Conservation (phyloP, 2,329 filamentous ascomycete species). For the Calonectria hongkongensis region DNA sequence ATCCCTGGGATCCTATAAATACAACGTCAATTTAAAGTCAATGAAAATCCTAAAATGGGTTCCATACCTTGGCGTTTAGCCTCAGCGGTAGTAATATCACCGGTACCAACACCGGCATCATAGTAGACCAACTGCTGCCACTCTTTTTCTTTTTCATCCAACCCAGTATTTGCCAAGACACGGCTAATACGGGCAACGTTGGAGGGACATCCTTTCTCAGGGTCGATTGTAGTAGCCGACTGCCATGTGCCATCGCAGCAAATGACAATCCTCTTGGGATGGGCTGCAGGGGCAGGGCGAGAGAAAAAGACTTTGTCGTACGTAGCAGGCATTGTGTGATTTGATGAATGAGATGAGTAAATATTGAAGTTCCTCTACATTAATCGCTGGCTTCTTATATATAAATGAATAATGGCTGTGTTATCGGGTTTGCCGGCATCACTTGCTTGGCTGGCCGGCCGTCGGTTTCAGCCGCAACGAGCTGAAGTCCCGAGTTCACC, state of each 20-base stretch:
- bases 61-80: neutral
- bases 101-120: neutral
- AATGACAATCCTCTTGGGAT: neutral
- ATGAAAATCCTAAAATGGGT: neutral
- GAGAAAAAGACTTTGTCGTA: neutral
- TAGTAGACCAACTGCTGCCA: constrained; percentile 9
- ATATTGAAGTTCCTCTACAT: no score
- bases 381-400: neutral
- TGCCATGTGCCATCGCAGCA: neutral
- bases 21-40: neutral
- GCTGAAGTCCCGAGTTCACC: no score
- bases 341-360: neutral
- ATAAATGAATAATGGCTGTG: neutral
- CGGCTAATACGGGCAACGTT: neutral
- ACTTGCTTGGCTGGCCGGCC: no score
- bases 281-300: neutral
- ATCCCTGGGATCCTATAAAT: neutral
- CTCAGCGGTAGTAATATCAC: neutral
- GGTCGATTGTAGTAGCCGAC: neutral
- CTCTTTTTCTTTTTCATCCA: neutral
- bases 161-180: neutral
- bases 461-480: no score
- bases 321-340: neutral
- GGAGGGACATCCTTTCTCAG: neutral
- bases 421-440: neutral